phyloP scores from a whole-genome alignment of 345 rosid genomes.

The Hibiscus mutabilis region DNA sequence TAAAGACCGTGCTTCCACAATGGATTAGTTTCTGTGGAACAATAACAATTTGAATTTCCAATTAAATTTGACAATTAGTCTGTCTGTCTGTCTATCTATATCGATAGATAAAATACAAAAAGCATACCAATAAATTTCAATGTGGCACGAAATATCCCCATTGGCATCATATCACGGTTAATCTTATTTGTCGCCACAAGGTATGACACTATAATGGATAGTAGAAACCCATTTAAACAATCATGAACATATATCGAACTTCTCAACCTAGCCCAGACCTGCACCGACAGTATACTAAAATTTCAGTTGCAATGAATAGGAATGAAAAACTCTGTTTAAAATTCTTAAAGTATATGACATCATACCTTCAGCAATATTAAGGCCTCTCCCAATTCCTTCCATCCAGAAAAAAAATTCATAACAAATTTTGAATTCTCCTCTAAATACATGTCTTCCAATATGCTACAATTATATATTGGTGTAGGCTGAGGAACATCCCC shows the following conservation, averaged over 20 bases:
- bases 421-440: conserved; percentile 59
- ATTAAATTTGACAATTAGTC: background rate
- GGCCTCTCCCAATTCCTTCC: conserved; percentile 69
- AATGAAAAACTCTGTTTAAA: conserved; percentile 1
- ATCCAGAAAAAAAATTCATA: conserved; percentile 41
- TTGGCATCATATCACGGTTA: conserved; percentile 53
- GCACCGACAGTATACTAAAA: conserved; percentile 15
- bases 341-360: background rate
- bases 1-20: conserved; percentile 73
- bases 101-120: background rate
- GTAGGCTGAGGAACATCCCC: conserved; percentile 48
- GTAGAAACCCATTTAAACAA: conserved; percentile 75
- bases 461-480: conserved; percentile 71
- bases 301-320: background rate
- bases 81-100: background rate
- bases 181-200: conserved; percentile 52
- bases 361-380: conserved; percentile 70
- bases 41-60: background rate
- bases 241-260: conserved; percentile 64
- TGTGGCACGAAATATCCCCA: conserved; percentile 66
- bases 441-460: conserved; percentile 76
- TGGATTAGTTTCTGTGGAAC: conserved; percentile 59
- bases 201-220: conserved; percentile 64
- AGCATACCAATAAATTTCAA: conserved; percentile 71
- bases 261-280: conserved; percentile 93